Base-by-base conservation (phyloP, 2,329 filamentous ascomycete species). In the Colletotrichum trifolii region DNA sequence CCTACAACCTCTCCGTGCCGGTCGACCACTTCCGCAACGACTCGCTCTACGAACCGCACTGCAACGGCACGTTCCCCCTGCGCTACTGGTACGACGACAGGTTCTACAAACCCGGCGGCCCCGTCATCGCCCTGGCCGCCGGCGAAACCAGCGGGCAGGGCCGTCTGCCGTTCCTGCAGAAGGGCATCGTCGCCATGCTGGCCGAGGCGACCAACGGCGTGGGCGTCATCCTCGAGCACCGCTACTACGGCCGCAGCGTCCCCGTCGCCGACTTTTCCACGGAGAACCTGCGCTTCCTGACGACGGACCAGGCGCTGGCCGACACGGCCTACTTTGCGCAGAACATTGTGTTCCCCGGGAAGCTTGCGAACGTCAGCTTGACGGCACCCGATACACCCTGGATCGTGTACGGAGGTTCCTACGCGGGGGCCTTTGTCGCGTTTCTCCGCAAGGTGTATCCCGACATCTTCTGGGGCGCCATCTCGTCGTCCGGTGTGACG, bases 21-120 rank as follows among this genome's bases (percentile, higher is more conserved):
- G 81, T 96, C 42, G 93, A 97, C 76, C 92, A 96, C 73, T 96
- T 96, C 78, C 91, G 91, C 76, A 93, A 95, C 72, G 90, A 94
- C 56, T 85, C 88, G 2, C 80, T 83, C 56, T 96, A 96, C 73
- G 91, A 90, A 74, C 92, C 93, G 38, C 93, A 96, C 75, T 87
- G 84, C 9, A 80, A 90, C 69, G 89, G 76, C 35, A 85, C 78
- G 1, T 97, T 93, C 75, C 77, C 86, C 17, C 79, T 95, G 47
- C 87, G 92, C 7, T 97, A 96, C 79, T 96, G 90, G 90, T 93
- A 95, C 70, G 93, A 96, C 72, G 87, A 89, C 1, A 85, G 85
- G 40, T 85, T 91, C 78, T 96, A 96, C 78, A 84, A 89, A 73
- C 79, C 85, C 0, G 93, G 93, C 11, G 93, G 93, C 0, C 93